Conservation (phyloP, 768 basidiomycete genomes). For the Mycena indigotica region DNA sequence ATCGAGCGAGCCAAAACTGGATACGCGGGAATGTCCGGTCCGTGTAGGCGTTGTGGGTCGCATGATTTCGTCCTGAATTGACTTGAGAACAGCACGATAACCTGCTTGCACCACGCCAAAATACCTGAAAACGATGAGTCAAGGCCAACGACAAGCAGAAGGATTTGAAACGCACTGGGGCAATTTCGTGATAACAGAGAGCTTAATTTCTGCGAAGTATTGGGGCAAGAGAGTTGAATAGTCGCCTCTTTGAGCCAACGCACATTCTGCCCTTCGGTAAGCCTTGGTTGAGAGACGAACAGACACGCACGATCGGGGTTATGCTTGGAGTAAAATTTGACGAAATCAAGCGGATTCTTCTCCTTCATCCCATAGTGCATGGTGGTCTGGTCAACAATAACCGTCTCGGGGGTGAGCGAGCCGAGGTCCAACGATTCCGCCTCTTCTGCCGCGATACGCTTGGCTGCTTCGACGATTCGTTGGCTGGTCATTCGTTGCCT, state of each 20-base stretch:
- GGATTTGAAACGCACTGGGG: constrained; percentile 30
- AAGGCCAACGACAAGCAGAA: constrained; percentile 1
- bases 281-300: background rate
- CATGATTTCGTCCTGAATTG: constrained; percentile 29
- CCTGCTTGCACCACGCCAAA: constrained; percentile 69
- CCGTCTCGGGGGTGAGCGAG: constrained; percentile 31
- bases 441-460: constrained; percentile 23
- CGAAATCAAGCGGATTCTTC: constrained; percentile 64
- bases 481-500: constrained; percentile 41
- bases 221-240: constrained; percentile 67
- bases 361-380: constrained; percentile 81
- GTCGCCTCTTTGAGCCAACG: constrained; percentile 51
- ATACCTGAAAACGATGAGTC: constrained; percentile 36
- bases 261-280: constrained; percentile 38
- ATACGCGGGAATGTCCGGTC: constrained; percentile 24
- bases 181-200: constrained; percentile 75
- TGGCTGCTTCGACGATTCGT: constrained; percentile 43
- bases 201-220: constrained; percentile 67
- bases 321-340: constrained; percentile 75
- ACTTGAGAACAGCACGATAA: constrained; percentile 49
- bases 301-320: constrained; percentile 52
- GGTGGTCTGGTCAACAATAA: constrained; percentile 64
- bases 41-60: constrained; percentile 34
- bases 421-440: constrained; percentile 27
- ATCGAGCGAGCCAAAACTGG: constrained; percentile 32